Evolutionary conservation across 192 early-diverging fungal species (phyloP).

Genomic region (Backusella morwellensis): DNA sequence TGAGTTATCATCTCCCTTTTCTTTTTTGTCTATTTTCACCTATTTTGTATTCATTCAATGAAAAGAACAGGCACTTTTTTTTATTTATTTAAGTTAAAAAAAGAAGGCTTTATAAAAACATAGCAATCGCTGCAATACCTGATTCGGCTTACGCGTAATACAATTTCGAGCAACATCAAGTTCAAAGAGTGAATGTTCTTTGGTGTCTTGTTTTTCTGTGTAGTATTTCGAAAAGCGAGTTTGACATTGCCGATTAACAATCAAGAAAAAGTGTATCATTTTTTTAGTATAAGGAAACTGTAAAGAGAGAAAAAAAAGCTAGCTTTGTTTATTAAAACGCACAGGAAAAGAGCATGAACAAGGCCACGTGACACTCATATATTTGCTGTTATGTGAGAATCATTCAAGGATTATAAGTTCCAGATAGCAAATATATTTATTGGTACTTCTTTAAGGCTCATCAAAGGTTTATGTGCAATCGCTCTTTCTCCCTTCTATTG

Average conservation of each 20-base stretch:
- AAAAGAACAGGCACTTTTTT: constrained; percentile 27
- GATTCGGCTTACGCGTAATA: constrained; percentile 19
- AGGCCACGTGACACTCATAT: too few relatives aligned
- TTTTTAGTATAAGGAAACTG: background rate
- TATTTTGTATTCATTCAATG: constrained; percentile 23
- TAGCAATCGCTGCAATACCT: constrained; percentile 13
- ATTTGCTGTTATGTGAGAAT: too few relatives aligned
- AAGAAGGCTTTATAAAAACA: background rate
- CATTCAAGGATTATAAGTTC: too few relatives aligned
- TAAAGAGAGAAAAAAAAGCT: background rate
- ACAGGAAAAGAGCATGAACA: background rate
- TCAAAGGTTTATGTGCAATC: too few relatives aligned
- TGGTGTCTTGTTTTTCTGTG: background rate
- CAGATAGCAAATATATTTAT: too few relatives aligned
- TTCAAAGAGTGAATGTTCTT: constrained; percentile 30
- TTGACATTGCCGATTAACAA: constrained; percentile 38
- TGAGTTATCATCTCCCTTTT: background rate
- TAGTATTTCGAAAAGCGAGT: constrained; percentile 42
- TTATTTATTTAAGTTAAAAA: background rate
- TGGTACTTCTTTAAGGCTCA: too few relatives aligned
- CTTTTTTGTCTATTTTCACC: constrained; percentile 16
- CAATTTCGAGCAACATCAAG: constrained; percentile 25
- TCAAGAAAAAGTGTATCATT: constrained; percentile 36
- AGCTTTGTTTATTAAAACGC: background rate
- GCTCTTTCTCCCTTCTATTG: too few relatives aligned